Evolutionary conservation across 192 early-diverging fungal genomes (phyloP).

Genomic region (Entomortierella chlamydospora): DNA sequence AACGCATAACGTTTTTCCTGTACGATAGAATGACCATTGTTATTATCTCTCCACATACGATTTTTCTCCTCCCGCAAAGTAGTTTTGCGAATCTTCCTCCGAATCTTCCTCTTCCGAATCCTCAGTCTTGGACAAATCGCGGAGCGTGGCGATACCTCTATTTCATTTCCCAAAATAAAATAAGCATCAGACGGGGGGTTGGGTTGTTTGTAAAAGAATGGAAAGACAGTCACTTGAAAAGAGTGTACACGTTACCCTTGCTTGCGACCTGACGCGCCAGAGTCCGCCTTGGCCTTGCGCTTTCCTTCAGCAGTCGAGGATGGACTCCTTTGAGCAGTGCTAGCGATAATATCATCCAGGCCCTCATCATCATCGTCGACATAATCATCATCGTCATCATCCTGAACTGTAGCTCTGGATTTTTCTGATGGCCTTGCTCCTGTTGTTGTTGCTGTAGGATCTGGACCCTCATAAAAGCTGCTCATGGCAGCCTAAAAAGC

Average conservation of each 20-base stretch:
- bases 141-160: constrained; percentile 60
- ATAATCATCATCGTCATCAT: constrained; percentile 60
- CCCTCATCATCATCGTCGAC: constrained; percentile 54
- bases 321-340: neutral
- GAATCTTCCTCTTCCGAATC: constrained; percentile 51
- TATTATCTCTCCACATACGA: constrained; percentile 81
- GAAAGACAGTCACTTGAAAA: constrained; percentile 8
- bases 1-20: too few relatives aligned
- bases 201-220: too few relatives aligned
- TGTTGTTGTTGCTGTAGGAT: constrained; percentile 6
- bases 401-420: constrained; percentile 13
- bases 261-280: constrained; percentile 21
- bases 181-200: neutral
- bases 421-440: neutral
- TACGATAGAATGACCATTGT: neutral
- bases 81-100: constrained; percentile 74
- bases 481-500: constrained; percentile 67
- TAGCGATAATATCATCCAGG: constrained; percentile 19
- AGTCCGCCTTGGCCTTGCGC: constrained; percentile 25
- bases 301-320: constrained; percentile 27
- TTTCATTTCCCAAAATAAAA: neutral
- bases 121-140: constrained; percentile 51
- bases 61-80: constrained; percentile 95
- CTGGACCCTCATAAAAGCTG: constrained; percentile 74
- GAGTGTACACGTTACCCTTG: constrained; percentile 47